These are phyloP conservation scores for Tulasnella sp. DNA, from an alignment of 768 basidiomycete genomes.

Conservation along the genomic window DNA sequence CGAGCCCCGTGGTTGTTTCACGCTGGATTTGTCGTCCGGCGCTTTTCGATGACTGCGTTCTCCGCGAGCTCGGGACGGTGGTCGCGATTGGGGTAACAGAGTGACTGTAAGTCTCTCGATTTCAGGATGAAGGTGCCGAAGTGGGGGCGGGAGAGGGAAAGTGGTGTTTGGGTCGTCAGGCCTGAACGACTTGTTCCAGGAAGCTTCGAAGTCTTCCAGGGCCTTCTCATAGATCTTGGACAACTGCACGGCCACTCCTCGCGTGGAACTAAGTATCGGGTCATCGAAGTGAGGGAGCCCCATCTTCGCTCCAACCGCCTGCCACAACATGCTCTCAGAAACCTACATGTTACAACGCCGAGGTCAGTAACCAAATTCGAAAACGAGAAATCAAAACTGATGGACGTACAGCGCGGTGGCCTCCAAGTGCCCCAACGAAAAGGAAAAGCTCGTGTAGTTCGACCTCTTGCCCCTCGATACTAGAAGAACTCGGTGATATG, in stretches of 20 bases:
- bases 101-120: background rate
- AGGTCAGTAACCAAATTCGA: too few species aligned
- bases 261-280: background rate
- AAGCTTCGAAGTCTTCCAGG: background rate
- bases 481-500: background rate
- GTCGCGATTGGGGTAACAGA: background rate
- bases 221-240: background rate
- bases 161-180: background rate
- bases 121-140: background rate
- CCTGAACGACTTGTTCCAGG: background rate
- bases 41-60: background rate
- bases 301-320: background rate
- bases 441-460: conserved; percentile 10
- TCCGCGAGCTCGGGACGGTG: background rate
- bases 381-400: too few species aligned
- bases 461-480: conserved; percentile 1
- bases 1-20: too few species aligned
- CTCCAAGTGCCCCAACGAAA: background rate
- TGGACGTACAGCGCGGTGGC: background rate
- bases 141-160: background rate
- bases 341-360: background rate
- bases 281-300: conserved; percentile 7
- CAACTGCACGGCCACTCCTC: background rate
- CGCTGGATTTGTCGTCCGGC: too few species aligned
- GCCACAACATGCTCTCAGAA: background rate